Evolutionary conservation across 257 asterid genomes (phyloP).

Genomic region (Nicotiana knightiana): DNA sequence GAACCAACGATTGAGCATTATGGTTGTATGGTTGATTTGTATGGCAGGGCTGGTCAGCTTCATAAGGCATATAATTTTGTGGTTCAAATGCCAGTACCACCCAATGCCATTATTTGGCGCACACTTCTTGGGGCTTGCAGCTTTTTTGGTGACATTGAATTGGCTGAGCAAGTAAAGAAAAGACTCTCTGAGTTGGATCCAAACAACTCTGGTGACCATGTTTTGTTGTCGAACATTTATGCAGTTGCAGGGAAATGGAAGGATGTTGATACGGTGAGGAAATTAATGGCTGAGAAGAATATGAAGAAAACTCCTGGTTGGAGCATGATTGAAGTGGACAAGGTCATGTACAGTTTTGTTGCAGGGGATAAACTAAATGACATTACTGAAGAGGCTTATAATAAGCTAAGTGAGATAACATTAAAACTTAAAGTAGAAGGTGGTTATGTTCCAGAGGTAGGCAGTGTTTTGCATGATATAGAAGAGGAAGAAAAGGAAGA

Average conservation of each 20-base stretch:
- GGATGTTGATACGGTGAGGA: slow-evolving; percentile 46
- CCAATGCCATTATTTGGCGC: slow-evolving; percentile 75
- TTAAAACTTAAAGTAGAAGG: slow-evolving; percentile 41
- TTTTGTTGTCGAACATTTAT: slow-evolving; percentile 67
- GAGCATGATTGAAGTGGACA: slow-evolving; percentile 69
- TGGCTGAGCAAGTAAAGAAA: slow-evolving; percentile 59
- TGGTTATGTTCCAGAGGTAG: slow-evolving; percentile 51
- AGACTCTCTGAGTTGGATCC: slow-evolving; percentile 67
- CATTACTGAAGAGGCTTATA: slow-evolving; percentile 37
- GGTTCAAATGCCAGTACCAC: slow-evolving; percentile 54
- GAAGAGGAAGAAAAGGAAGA: slow-evolving; percentile 72
- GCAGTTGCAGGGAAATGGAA: slow-evolving; percentile 78
- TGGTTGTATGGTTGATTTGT: slow-evolving; percentile 94
- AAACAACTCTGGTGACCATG: slow-evolving; percentile 54
- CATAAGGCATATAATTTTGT: slow-evolving; percentile 58
- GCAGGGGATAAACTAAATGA: slow-evolving; percentile 36
- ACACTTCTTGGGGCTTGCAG: slow-evolving; percentile 90
- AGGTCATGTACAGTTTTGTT: slow-evolving; percentile 37
- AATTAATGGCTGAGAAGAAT: slow-evolving; percentile 51
- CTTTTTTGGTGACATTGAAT: slow-evolving; percentile 53
- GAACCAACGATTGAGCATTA: slow-evolving; percentile 69
- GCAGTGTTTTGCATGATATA: slow-evolving; percentile 46
- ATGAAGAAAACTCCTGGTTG: slow-evolving; percentile 64
- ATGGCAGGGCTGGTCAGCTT: slow-evolving; percentile 69
- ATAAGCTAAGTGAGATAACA: slow-evolving; percentile 47